These are phyloP conservation scores for Colletotrichum sp. DNA, from an alignment of 2,329 filamentous ascomycete genomes.

Conservation along the genomic window DNA sequence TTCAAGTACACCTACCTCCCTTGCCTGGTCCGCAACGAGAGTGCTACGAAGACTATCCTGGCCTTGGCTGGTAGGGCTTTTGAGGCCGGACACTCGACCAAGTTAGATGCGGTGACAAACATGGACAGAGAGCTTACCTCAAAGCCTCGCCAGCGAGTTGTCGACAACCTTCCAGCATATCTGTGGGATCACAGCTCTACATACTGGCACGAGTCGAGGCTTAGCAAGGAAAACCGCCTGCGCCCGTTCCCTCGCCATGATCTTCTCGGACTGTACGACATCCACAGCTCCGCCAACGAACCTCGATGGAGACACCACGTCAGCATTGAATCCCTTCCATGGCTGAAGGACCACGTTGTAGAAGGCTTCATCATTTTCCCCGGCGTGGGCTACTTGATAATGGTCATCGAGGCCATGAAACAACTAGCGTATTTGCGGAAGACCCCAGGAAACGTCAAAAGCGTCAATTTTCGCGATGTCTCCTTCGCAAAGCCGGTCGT, in stretches of 20 bases:
- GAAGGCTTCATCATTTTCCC: constrained; percentile 53
- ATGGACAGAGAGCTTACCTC: background rate
- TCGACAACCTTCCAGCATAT: constrained; percentile 54
- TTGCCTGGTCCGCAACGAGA: constrained; percentile 55
- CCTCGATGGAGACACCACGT: constrained; percentile 44
- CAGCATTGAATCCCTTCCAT: constrained; percentile 42
- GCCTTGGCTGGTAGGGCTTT: constrained; percentile 50
- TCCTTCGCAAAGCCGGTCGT: constrained; percentile 8
- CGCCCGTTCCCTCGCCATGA: background rate
- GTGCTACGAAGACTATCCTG: constrained; percentile 48
- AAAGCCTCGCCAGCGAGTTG: background rate
- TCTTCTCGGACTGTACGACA: constrained; percentile 33
- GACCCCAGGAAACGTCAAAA: constrained; percentile 1
- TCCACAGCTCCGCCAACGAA: constrained; percentile 36
- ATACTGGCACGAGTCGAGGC: constrained; percentile 32
- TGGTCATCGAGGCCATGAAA: constrained; percentile 38
- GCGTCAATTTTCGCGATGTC: constrained; percentile 22
- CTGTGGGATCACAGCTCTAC: constrained; percentile 54
- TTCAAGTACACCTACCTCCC: constrained; percentile 45
- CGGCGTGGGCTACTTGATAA: constrained; percentile 45
- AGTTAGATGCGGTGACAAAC: constrained; percentile 49
- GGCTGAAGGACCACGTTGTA: constrained; percentile 53
- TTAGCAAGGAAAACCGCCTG: background rate
- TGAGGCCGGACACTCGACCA: constrained; percentile 43
- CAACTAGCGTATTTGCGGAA: constrained; percentile 23